Evolutionary conservation across 257 asterid genomes (phyloP), one percentile per base, ranked within the genome.

Genomic region (Solanum paucissectum): DNA sequence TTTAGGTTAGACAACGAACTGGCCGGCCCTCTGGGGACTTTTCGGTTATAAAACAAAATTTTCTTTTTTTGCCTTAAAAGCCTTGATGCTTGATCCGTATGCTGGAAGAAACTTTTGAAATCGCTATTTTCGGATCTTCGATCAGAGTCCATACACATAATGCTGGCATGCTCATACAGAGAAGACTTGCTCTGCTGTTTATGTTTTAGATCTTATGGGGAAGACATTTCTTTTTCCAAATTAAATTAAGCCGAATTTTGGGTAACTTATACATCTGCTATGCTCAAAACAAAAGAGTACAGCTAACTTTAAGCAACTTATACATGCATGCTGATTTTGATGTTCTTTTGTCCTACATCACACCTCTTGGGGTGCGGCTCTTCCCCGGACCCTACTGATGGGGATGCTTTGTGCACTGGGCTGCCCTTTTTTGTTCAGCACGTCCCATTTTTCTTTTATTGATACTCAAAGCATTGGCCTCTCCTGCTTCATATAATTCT

Each of bases 401-500:
- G 71, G 32, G 71, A 62, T 62, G 71, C 16, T 62, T 62, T 62
- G 33, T n/a, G n/a, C 5, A 21, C 66, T 23, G 12, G 11, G 66
- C 66, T 58, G 12, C 27, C 71, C 27, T n/a, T 62, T 62, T 62
- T 20, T 0, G 83, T 13, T 74, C 52, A 74, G 83, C 27, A 27
- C 33, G 7, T 21, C 83, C 1, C 83, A 20, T 10, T 73, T 73
- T 36, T 36, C 82, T 73, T 73, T 74, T 11, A 21, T 36, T 74
- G 49, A 20, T 36, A 74, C 49, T 74, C 82, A 74, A 74, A 74
- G 64, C 37, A 38, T 49, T 14, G 32, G 46, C 88, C 32, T 12
- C 75, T 88, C 83, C 68, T 86, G 84, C 38, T 52, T 86, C 36
- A 27, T 86, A 77, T 88, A 83, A 82, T 29, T 82, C 9, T 83